Percentiles rank a stretch among this genome's conserved stretches.
Conservation (phyloP, 139 green algal genomes). For the Chlorella ohadii region DNA sequence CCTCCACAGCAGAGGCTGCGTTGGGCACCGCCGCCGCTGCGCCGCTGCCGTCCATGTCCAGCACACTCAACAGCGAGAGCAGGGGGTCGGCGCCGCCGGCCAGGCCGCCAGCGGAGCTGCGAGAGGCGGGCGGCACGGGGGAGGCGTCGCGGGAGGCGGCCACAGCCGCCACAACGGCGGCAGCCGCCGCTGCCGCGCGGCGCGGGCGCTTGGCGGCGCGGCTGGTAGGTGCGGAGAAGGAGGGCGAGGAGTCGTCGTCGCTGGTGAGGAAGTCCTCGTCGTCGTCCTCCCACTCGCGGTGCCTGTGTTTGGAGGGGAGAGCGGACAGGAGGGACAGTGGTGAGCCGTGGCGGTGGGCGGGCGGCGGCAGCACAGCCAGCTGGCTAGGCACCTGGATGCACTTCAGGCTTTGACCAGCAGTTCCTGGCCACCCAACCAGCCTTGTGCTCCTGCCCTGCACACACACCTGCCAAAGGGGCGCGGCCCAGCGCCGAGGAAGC, state of each 20-base stretch:
- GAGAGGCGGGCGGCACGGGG: neutral
- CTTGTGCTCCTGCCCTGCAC: too few relatives aligned
- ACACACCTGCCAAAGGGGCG: neutral
- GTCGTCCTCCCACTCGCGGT: slow-evolving; percentile 18
- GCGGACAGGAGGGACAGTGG: neutral
- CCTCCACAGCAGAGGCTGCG: neutral
- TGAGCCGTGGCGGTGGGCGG: too few relatives aligned
- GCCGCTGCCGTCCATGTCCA: neutral
- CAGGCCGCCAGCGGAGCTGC: too few relatives aligned
- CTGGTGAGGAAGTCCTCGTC: slow-evolving; percentile 30
- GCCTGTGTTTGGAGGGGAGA: neutral
- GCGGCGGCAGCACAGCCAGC: too few relatives aligned
- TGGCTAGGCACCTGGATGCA: too few relatives aligned
- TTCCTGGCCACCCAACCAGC: too few relatives aligned
- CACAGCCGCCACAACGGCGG: neutral
- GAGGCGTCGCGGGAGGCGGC: slow-evolving; percentile 5
- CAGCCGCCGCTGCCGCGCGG: neutral
- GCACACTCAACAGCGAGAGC: slow-evolving; percentile 32
- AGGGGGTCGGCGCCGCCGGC: slow-evolving; percentile 26
- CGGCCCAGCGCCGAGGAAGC: neutral
- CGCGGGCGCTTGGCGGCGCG: slow-evolving; percentile 23
- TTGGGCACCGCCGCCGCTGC: too few relatives aligned
- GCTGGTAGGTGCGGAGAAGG: neutral
- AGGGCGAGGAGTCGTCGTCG: slow-evolving; percentile 19
- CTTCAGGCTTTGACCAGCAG: too few relatives aligned